These are phyloP conservation scores for Heterobasidion occidentale DNA, from an alignment of 1,284 basidiomycete species.

Conservation along the genomic window DNA sequence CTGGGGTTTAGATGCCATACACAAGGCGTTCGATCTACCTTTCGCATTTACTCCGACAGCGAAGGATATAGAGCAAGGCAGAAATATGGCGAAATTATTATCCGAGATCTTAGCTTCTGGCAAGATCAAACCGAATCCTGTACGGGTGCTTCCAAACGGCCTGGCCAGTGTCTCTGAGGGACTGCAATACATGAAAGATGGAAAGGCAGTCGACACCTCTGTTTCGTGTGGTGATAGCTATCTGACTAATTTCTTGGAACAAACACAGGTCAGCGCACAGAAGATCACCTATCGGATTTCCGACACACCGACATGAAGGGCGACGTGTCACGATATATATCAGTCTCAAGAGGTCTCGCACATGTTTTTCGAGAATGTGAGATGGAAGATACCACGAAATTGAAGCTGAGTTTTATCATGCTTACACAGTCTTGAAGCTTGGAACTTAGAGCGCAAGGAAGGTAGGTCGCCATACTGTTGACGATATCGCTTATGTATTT, in stretches of 20 bases:
- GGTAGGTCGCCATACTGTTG: too few species aligned
- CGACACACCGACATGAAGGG: conserved; percentile 2
- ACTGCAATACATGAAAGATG: not conserved
- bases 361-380: too few species aligned
- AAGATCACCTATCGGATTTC: conserved; percentile 9
- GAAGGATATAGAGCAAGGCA: not conserved
- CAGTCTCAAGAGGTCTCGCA: too few species aligned
- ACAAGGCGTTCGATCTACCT: not conserved
- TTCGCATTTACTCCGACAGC: not conserved
- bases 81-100: not conserved
- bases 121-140: not conserved
- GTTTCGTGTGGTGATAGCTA: too few species aligned
- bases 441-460: too few species aligned
- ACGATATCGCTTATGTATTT: too few species aligned
- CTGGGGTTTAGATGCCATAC: not conserved
- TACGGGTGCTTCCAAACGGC: not conserved
- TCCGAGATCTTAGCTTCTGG: not conserved
- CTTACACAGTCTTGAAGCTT: too few species aligned
- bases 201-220: not conserved
- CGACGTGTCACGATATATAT: not conserved
- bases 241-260: too few species aligned
- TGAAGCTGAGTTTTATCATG: too few species aligned
- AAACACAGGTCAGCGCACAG: conserved; percentile 8
- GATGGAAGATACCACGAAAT: too few species aligned
- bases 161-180: conserved; percentile 1